Conservation (phyloP, 495 filamentous ascomycete genomes). For the Cairneyella variabilis region DNA sequence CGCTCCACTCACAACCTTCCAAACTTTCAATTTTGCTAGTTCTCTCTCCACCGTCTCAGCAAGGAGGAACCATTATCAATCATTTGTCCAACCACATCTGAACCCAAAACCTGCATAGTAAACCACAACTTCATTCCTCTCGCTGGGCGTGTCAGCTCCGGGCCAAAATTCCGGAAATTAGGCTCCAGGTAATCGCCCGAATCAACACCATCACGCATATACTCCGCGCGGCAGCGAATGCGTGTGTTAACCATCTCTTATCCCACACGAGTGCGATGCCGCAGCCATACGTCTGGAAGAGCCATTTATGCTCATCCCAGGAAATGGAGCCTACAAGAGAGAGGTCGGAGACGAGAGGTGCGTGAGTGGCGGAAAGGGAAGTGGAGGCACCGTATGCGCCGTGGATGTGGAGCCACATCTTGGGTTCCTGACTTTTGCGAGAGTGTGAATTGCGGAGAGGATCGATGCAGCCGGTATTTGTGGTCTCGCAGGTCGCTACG, state of each 20-base stretch:
- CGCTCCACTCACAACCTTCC: neutral
- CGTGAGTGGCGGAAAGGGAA: constrained; percentile 17
- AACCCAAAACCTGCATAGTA: constrained; percentile 22
- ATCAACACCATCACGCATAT: constrained; percentile 15
- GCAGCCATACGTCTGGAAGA: constrained; percentile 30
- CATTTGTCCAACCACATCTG: constrained; percentile 22
- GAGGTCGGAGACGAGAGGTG: constrained; percentile 7
- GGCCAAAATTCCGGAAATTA: constrained; percentile 25
- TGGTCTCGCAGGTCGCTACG: constrained; percentile 27
- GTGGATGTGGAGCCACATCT: neutral
- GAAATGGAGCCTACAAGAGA: constrained; percentile 26
- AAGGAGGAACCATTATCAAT: constrained; percentile 20
- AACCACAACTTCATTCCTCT: constrained; percentile 29
- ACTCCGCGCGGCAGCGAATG: constrained; percentile 21
- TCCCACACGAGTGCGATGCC: constrained; percentile 22
- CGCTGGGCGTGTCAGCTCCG: constrained; percentile 27
- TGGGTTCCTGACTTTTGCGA: neutral
- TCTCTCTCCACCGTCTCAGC: neutral
- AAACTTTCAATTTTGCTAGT: neutral
- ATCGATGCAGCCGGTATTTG: constrained; percentile 30
- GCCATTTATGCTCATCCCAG: constrained; percentile 35
- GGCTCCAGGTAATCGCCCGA: constrained; percentile 12
- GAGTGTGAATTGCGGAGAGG: constrained; percentile 1
- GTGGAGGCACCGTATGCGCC: constrained; percentile 29
- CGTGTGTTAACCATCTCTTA: constrained; percentile 2